Percentiles rank a stretch among this genome's conserved stretches.
These are phyloP conservation scores for Ceratobasidium sp. DNA, from an alignment of 1,284 basidiomycete genomes.

Conservation along the genomic window DNA sequence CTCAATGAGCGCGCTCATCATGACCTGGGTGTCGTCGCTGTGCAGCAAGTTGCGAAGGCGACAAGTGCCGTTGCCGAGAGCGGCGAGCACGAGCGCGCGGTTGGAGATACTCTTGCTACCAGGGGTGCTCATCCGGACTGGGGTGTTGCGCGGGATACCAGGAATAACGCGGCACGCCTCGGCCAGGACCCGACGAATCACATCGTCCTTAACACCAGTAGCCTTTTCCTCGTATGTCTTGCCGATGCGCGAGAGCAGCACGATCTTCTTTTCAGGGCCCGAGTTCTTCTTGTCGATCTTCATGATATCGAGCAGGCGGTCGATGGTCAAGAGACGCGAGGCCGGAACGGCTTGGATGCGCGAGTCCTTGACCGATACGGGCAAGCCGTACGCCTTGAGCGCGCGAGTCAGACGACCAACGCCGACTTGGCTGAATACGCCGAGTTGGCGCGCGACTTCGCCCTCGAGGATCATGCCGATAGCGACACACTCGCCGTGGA, in stretches of 20 bases:
- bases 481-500: conserved; percentile 94
- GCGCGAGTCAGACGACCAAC: conserved; percentile 88
- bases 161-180: conserved; percentile 83
- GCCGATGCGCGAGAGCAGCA: conserved; percentile 91
- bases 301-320: conserved; percentile 90
- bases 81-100: conserved; percentile 93
- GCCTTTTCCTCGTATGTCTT: conserved; percentile 94
- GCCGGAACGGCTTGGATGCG: conserved; percentile 80
- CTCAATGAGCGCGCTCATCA: conserved; percentile 94
- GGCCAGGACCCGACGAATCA: conserved; percentile 85
- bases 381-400: conserved; percentile 89
- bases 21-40: conserved; percentile 98
- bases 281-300: conserved; percentile 99
- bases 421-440: conserved; percentile 87
- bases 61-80: conserved; percentile 91
- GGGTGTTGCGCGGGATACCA: conserved; percentile 73
- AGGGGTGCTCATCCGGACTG: conserved; percentile 90
- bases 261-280: conserved; percentile 92
- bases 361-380: conserved; percentile 83
- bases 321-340: conserved; percentile 80
- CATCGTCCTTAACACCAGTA: conserved; percentile 83
- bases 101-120: conserved; percentile 99
- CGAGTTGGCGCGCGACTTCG: conserved; percentile 89
- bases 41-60: conserved; percentile 92
- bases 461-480: conserved; percentile 96